phyloP scores from a whole-genome alignment of 495 filamentous ascomycete genomes.

The Choiromyces venosus region DNA sequence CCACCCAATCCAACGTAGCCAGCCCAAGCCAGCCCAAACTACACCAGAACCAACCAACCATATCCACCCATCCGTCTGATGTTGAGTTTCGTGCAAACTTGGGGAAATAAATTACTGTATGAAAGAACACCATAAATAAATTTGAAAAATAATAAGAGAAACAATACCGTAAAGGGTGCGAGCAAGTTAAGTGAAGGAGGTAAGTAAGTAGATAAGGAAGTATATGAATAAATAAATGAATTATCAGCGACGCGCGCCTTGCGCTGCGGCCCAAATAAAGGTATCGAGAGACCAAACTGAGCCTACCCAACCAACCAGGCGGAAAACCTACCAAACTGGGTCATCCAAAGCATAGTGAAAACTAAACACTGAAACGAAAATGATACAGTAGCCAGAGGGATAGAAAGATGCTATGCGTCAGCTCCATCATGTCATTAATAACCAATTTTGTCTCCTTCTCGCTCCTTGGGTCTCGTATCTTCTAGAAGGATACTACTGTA shows the following conservation, averaged over 20 bases:
- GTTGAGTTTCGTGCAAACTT: not conserved
- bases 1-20: not conserved
- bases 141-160: not conserved
- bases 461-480: not conserved
- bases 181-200: not conserved
- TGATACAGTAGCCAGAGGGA: not conserved
- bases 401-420: not conserved
- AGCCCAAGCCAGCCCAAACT: not conserved
- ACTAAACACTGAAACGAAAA: not conserved
- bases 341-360: not conserved
- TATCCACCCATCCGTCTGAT: not conserved
- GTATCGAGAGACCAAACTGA: not conserved
- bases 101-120: not conserved
- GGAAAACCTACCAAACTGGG: not conserved
- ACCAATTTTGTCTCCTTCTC: not conserved
- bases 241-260: conserved; percentile 30
- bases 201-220: not conserved
- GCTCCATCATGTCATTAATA: not conserved
- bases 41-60: not conserved
- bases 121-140: not conserved
- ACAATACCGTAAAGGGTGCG: not conserved
- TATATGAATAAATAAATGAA: not conserved
- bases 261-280: conserved; percentile 17
- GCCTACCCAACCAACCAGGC: not conserved
- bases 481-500: not conserved